A percentile compares a stretch with the other conserved stretches of the same genome.
These are phyloP conservation scores for Nissolia schottii DNA, from an alignment of 306 rosid species.

Conservation along the genomic window DNA sequence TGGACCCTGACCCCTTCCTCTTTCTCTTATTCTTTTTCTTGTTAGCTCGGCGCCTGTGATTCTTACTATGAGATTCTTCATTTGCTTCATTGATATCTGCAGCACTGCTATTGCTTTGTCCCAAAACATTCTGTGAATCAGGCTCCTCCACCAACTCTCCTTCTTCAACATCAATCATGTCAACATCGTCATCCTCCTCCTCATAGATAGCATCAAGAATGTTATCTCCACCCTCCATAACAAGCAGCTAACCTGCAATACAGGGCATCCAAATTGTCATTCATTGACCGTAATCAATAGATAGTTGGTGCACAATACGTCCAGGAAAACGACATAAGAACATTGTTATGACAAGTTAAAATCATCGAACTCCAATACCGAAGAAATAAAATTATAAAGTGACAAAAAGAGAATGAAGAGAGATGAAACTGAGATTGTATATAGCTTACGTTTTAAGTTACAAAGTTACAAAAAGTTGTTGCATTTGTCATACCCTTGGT, in stretches of 20 bases:
- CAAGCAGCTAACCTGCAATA: background rate
- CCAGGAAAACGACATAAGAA: background rate
- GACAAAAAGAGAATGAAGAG: background rate
- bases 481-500: too few species aligned
- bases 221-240: slow-evolving; percentile 60
- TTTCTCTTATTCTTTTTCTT: slow-evolving; percentile 65
- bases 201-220: slow-evolving; percentile 58
- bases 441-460: too few species aligned
- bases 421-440: background rate
- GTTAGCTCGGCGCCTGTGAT: slow-evolving; percentile 39
- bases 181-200: slow-evolving; percentile 59
- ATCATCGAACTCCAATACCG: background rate
- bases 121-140: slow-evolving; percentile 18
- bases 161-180: slow-evolving; percentile 84
- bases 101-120: slow-evolving; percentile 10
- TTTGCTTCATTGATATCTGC: slow-evolving; percentile 23
- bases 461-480: too few species aligned
- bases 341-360: background rate
- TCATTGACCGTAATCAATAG: background rate
- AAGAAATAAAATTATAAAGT: background rate
- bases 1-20: slow-evolving; percentile 31
- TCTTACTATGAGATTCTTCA: slow-evolving; percentile 32
- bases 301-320: background rate
- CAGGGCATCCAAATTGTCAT: background rate
- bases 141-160: slow-evolving; percentile 73